Evolutionary conservation across 805 yeast species (phyloP).

Genomic region (Phaffomyces antillensis): DNA sequence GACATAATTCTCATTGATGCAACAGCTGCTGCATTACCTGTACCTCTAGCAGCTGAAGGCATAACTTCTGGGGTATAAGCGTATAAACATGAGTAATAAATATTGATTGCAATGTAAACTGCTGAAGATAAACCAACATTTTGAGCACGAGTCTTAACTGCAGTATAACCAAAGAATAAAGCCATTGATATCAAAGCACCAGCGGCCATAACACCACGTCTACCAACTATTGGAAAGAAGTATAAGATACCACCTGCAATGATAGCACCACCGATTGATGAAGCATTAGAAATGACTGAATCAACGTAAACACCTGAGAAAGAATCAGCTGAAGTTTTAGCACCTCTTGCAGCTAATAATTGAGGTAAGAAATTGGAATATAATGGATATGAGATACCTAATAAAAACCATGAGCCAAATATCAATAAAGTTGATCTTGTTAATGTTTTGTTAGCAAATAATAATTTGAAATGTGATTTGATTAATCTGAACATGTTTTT

Average conservation of each 20-base stretch:
- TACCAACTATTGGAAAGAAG: conserved; percentile 30
- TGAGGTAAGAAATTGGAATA: conserved; percentile 46
- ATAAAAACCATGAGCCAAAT: conserved; percentile 42
- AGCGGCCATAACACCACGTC: conserved; percentile 48
- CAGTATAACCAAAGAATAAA: conserved; percentile 54
- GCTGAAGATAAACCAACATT: conserved; percentile 38
- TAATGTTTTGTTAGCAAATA: conserved; percentile 36
- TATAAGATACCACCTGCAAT: conserved; percentile 36
- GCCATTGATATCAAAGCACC: conserved; percentile 50
- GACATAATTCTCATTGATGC: conserved; percentile 46
- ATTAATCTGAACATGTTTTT: conserved; percentile 24
- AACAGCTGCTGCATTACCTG: conserved; percentile 54
- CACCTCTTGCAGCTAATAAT: conserved; percentile 42
- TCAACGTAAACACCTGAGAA: conserved; percentile 39
- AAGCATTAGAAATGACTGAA: conserved; percentile 36
- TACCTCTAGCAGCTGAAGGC: conserved; percentile 44
- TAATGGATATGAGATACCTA: conserved; percentile 47
- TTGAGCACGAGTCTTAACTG: conserved; percentile 44
- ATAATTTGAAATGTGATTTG: conserved; percentile 31
- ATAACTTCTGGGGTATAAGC: conserved; percentile 63
- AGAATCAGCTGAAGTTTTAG: conserved; percentile 33
- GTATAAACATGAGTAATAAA: conserved; percentile 53
- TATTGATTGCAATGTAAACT: conserved; percentile 33
- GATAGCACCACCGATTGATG: conserved; percentile 40
- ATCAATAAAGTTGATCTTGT: conserved; percentile 35